phyloP scores from a whole-genome alignment of 2,329 filamentous ascomycete genomes.

The Helotiales sp. region DNA sequence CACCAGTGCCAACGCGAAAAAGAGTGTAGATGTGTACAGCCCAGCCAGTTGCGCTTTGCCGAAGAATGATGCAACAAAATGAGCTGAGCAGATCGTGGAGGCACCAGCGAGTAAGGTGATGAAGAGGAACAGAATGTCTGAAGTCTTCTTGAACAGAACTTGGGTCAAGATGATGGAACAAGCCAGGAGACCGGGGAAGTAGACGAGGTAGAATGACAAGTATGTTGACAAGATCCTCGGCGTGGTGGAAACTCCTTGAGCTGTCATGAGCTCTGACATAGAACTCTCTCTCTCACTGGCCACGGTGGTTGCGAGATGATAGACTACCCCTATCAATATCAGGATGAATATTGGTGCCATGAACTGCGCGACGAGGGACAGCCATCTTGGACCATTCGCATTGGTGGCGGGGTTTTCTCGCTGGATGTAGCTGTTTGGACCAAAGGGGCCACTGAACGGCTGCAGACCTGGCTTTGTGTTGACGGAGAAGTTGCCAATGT shows the following conservation, averaged over 20 bases:
- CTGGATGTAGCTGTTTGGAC: neutral
- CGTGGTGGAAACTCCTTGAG: slow-evolving; percentile 27
- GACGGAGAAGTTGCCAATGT: slow-evolving; percentile 22
- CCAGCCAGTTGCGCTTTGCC: slow-evolving; percentile 63
- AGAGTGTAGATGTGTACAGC: slow-evolving; percentile 59
- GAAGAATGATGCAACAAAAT: slow-evolving; percentile 61
- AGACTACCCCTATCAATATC: slow-evolving; percentile 30
- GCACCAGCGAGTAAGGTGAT: slow-evolving; percentile 24
- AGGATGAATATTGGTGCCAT: slow-evolving; percentile 29
- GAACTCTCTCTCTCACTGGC: slow-evolving; percentile 28
- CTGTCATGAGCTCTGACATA: slow-evolving; percentile 29
- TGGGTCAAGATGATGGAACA: slow-evolving; percentile 29
- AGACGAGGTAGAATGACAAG: slow-evolving; percentile 26
- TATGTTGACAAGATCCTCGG: slow-evolving; percentile 28
- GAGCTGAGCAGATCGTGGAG: slow-evolving; percentile 21
- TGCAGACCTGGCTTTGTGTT: slow-evolving; percentile 22
- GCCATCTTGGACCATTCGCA: slow-evolving; percentile 16
- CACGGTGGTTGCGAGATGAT: slow-evolving; percentile 29
- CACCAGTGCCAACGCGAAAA: slow-evolving; percentile 59
- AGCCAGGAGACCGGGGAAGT: slow-evolving; percentile 28
- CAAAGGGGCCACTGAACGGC: slow-evolving; percentile 21
- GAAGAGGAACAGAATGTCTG: slow-evolving; percentile 28
- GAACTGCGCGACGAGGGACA: slow-evolving; percentile 16
- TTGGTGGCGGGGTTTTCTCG: neutral
- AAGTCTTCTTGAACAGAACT: slow-evolving; percentile 26